Evolutionary conservation across 345 rosid genomes (phyloP), one percentile per base, ranked within the genome.

Genomic region (Hibiscus mutabilis): DNA sequence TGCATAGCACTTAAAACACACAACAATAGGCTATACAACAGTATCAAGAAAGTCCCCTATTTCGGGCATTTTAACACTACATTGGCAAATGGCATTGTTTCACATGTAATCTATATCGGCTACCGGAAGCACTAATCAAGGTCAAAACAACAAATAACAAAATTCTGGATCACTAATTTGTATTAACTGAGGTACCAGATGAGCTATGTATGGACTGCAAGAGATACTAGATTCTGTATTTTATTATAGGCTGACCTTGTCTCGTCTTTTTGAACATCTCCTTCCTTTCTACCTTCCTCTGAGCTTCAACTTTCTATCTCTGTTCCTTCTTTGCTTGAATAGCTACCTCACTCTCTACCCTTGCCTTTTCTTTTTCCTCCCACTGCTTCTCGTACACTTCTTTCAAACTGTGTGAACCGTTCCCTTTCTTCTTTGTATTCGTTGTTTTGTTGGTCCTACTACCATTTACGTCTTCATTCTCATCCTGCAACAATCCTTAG

Each of bases 191-290:
- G 21, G 33, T 74, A 72, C 68, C 52, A 42, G 76, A 72, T 18
- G 89, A 80, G 80, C 82, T 82, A 77, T 87, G 88, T 72, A 95
- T 79, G 2, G 86, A 75, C 79, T 88, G 92, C 80, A 90, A 80
- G 78, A 92, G 92, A 77, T 86, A 86, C 80, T 95, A 91, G 6
- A 92, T 90, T 81, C 92, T 83, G 76, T 92, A 90, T 80, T 95
- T 90, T 97, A 92, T 92, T 1, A 92, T 85, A 40, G 96, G 98
- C 66, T 92, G 99, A 68, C 99, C 99, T 25, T 75, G 79, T 51
- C 80, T 71, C 12, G 98, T 90, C 85, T 71, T 92, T 80, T 82
- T 90, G 77, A 88, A 79, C 97, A 92, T 90, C 74, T 86, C 87
- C 72, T 66, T 87, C 69, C 82, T 89, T 22, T 81, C 81, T 35